Evolutionary conservation across 2,329 filamentous ascomycete species (phyloP), one percentile per base, ranked within the genome.

Genomic region (Remersonia thermophila): DNA sequence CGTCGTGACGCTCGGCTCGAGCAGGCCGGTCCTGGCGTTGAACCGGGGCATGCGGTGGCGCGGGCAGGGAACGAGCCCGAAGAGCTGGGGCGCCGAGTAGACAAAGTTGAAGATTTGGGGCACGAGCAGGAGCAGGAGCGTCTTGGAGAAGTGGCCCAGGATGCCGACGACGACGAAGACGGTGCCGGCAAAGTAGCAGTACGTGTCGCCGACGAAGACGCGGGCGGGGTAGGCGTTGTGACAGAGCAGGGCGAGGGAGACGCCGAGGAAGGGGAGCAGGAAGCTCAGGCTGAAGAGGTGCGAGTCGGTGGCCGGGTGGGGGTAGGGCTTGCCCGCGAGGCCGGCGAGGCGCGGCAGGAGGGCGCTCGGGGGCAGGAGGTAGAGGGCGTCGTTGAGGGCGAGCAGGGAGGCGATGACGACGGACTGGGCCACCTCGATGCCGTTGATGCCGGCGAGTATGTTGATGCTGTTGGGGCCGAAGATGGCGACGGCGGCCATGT

Each of bases 141-240:
- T 98, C 63, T 98, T 98, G 65, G 83, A 93, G 64, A 98, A 98
- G 63, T 98, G 91, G 16, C 91, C 91, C 35, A 95, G 71, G 53
- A 98, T 96, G 45, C 85, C 86, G 46, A 96, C 91, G 30, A 95
- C 87, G 36, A 89, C 91, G 56, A 98, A 98, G 27, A 96, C 83
- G 86, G 98, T 98, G 47, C 91, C 91, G 1, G 91, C 91, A 59
- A 98, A 95, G 63, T 98, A 98, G 70, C 91, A 98, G 69, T 96
- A 98, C 3, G 91, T 98, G 60, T 98, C 91, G 38, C 91, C 91
- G 8, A 96, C 89, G 53, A 98, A 98, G 8, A 96, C 91, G 51
- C 77, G 79, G 16, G 89, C 85, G 0, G 91, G 91, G 55, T 86
- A 98, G 83, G 86, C 93, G 60, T 98, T 98, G 65, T 98, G 87